These are phyloP conservation scores for Erythrophleum ivorense DNA, from an alignment of 331 rosid species.

Conservation along the genomic window DNA sequence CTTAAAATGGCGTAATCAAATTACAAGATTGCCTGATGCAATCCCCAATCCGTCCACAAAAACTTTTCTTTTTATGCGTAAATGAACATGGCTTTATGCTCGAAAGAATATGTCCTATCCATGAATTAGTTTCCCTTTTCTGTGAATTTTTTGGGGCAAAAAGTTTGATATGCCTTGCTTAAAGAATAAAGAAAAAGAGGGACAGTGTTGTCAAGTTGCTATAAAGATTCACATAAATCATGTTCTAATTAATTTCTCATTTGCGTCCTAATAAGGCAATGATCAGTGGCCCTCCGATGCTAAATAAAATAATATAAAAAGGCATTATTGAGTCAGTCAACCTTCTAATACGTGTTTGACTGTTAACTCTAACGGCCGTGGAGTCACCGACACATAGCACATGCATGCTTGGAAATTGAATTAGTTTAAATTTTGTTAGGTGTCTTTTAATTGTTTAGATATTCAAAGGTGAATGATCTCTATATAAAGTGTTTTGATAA, in stretches of 20 bases:
- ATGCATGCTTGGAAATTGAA: not conserved
- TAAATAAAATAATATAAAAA: not conserved
- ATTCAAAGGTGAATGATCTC: too few relatives aligned
- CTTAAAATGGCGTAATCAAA: not conserved
- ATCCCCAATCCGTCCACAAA: too few relatives aligned
- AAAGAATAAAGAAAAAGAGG: not conserved
- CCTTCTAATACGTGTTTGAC: not conserved
- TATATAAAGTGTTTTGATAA: too few relatives aligned
- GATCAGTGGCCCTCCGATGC: not conserved
- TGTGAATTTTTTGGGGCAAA: not conserved
- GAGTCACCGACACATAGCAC: constrained; percentile 8
- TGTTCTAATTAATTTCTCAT: not conserved
- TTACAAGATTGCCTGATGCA: too few relatives aligned
- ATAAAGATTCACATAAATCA: not conserved
- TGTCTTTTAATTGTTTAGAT: not conserved
- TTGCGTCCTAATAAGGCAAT: not conserved
- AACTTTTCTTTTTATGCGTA: not conserved
- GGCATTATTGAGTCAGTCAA: not conserved
- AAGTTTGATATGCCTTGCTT: not conserved
- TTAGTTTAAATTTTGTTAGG: not conserved
- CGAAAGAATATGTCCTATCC: not conserved
- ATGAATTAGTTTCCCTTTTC: not conserved
- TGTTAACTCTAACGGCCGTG: not conserved
- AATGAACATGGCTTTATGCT: constrained; percentile 22
- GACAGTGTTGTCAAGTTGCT: constrained; percentile 1